phyloP scores from a whole-genome alignment of 495 filamentous ascomycete species.

The Parachaetomium inaequale region DNA sequence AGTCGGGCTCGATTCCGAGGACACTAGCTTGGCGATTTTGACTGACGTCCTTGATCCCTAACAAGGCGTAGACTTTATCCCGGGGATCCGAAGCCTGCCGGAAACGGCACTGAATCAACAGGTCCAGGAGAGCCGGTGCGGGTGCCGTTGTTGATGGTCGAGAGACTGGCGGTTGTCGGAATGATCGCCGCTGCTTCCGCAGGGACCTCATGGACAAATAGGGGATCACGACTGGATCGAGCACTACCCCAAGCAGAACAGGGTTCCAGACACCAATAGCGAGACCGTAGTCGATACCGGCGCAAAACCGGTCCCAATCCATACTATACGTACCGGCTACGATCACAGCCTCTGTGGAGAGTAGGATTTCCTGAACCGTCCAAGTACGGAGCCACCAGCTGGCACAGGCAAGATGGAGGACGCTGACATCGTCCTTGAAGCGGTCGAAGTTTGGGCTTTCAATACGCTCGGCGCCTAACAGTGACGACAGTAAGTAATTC shows the following conservation, averaged over 20 bases:
- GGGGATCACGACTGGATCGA: background rate
- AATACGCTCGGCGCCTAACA: background rate
- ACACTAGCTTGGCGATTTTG: background rate
- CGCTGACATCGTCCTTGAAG: background rate
- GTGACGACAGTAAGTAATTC: background rate
- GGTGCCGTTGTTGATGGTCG: background rate
- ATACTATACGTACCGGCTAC: background rate
- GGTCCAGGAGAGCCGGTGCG: background rate
- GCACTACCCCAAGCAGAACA: background rate
- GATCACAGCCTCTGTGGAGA: background rate
- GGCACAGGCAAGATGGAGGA: background rate
- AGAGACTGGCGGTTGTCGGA: background rate
- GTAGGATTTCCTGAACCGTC: background rate
- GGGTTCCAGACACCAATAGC: background rate
- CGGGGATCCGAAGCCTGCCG: background rate
- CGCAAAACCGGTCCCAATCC: background rate
- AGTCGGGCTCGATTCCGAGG: background rate
- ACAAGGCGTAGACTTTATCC: background rate
- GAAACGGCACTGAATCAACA: background rate
- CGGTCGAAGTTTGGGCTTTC: background rate
- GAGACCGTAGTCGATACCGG: background rate
- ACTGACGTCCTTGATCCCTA: background rate
- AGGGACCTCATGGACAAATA: background rate
- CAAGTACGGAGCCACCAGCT: background rate
- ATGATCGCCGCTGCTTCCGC: background rate